Base-by-base conservation (phyloP, 2,329 filamentous ascomycete species). In the Exophiala bonariae region DNA sequence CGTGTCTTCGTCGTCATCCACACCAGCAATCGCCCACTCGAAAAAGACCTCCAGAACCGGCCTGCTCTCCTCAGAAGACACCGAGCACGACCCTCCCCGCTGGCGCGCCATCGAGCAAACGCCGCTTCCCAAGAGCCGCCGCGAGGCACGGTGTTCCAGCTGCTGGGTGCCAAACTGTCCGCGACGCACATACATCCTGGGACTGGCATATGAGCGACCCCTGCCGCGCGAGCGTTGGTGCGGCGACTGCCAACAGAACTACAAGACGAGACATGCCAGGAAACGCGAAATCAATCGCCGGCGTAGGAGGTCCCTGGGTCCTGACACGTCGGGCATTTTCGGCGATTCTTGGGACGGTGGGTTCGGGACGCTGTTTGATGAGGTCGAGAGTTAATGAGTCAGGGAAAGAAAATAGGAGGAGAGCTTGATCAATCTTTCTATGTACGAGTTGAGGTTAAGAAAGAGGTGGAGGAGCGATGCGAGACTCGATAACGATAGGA, bases 101-200 rank as follows among this genome's bases (percentile, higher is more conserved):
- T 56, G 53, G 53, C 43, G 39, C 19, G 50, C 53, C 10, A 17
- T 51, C 22, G 41, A 53, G 22, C 41, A 53, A 35, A 46, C 46
- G 17, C 50, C 53, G 4, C 36, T 49, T 10, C 43, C 42, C 4
- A 41, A 46, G 30, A 49, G 23, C 41, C 44, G 50, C n/a, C 30
- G 50, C 26, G 50, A 53, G 35, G 32, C 41, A 13, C 34, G 53
- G 9, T 53, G 53, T 33, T 38, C 43, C 2, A 33, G 39, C 3
- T 56, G 50, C 34, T 56, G 53, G 53, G 44, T 53, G 13, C 50
- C 53, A 16, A 47, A 48, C 20, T 50, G 41, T 36, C 47, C 44
- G 11, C 41, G 48, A 11, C 41, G 44, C 6, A 30, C 22, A 6
- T 50, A 41, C 23, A 41, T 53, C n/a, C 41, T 50, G 8, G 44